Base-by-base conservation (phyloP, 2,329 filamentous ascomycete genomes). In the Verticillium nubilum region DNA sequence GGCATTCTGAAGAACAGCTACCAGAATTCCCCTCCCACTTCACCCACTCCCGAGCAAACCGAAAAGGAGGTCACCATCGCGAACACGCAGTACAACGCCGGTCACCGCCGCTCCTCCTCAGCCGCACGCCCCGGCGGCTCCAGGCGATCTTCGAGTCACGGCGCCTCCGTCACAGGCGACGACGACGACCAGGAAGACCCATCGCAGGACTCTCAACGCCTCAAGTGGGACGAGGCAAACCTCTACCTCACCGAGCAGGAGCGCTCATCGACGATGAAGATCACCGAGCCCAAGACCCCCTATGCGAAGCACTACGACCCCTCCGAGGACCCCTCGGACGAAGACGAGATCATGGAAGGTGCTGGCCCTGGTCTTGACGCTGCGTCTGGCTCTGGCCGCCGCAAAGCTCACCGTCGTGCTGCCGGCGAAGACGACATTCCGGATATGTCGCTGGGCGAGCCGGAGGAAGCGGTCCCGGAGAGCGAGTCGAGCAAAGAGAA, bases 191-290 rank as follows among this genome's bases (percentile, higher is more conserved):
- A 78, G 53, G 79, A 83, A 50, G 73, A 79, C 19, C 83, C 86
- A 55, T 81, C 80, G 60, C 54, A 56, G 31, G 56, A 57, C 27
- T 87, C 84, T 60, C 89, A 90, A 63, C 88, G 92, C 63, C 82
- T 99, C 66, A 97, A 97, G 78, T 99, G 95, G 95, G 95, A 99
- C 74, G 95, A 99, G 79, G 95, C 91, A 53, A 99, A 99, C 72
- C 84, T 99, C 31, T 99, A 97, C 76, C 84, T 99, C 58, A 95
- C 95, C 7, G 95, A 99, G 78, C 94, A 98, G 75, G 92, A 98
- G 76, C 93, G 91, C 75, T 92, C 88, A 61, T 89, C 90, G 63
- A 97, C 93, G 61, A 99, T 99, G 95, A 99, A 98, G 82, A 99
- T 99, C 65, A 91, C 92, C 66, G 95, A 99, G 78, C 95, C 95